These are phyloP conservation scores for Adenanthera pavonina DNA, from an alignment of 306 rosid genomes.

Conservation along the genomic window DNA sequence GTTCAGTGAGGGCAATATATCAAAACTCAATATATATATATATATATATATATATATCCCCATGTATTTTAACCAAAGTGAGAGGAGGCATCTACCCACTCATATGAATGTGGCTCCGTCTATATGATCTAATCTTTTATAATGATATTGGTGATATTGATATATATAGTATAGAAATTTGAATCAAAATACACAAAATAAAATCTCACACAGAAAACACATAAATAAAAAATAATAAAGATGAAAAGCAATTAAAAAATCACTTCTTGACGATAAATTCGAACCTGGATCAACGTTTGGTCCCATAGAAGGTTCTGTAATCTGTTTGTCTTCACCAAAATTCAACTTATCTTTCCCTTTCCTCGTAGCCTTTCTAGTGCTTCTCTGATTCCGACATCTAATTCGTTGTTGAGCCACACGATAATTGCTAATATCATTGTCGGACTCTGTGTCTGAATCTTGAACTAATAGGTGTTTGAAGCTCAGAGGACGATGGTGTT, in stretches of 20 bases:
- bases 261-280: background rate
- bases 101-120: too few relatives aligned
- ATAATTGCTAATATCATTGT: background rate
- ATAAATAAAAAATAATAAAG: background rate
- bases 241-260: background rate
- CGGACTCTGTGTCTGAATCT: slow-evolving; percentile 41
- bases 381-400: background rate
- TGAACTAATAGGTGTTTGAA: slow-evolving; percentile 11
- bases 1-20: too few relatives aligned
- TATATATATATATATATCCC: too few relatives aligned
- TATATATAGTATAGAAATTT: background rate
- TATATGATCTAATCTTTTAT: too few relatives aligned
- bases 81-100: too few relatives aligned
- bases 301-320: background rate
- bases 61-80: too few relatives aligned
- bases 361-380: background rate
- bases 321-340: background rate
- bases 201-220: too few relatives aligned
- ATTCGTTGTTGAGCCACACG: background rate
- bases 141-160: background rate
- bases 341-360: background rate
- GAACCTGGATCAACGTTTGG: slow-evolving; percentile 34
- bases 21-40: too few relatives aligned
- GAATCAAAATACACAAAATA: background rate
- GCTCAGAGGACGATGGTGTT: slow-evolving; percentile 4